Base-by-base conservation (phyloP, 352 stramenopile species). In the Globisporangium okanoganense region DNA sequence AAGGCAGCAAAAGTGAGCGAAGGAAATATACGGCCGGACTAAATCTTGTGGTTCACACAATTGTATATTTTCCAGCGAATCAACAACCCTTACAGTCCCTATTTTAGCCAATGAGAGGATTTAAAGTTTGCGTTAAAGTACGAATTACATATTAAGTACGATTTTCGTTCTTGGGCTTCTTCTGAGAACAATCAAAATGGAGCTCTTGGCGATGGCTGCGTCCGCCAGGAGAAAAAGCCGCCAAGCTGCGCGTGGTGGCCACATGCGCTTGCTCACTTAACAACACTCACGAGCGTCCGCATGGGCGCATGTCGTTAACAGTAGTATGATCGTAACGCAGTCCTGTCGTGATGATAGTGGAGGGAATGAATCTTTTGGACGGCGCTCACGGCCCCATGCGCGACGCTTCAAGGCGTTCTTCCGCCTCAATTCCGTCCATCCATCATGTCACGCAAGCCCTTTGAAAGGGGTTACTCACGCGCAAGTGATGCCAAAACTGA, bases 31-130 rank as follows among this genome's bases (percentile, higher is more conserved):
- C 20, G 10, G 38, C 18, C 53, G 12, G 5, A 25, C 47, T 22
- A 20, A 57, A 48, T 63, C 57, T 64, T 58, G 58, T 64, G 57
- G 57, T 51, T 16, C 9, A 33, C 48, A 54, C 47, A 52, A 52
- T 22, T 6, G 2, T 2, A 6, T 18, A n/a, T 14, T 59, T 40
- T 51, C n/a, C 22, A 50, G 45, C 45, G 45, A 51, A 33, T 51
- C 22, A 5, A 12, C n/a, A 22, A 33, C 9, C 4, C 12, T 20
- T 2, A 12, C n/a, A n/a, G n/a, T n/a, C n/a, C n/a, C n/a, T n/a
- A n/a, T 51, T 51, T 51, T 27, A 35, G 18, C 47, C 47, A 52
- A 35, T 52, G 20, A 5, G 10, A 13, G 3, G 24, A 1, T 0
- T 8, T 6, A 5, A 20, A 36, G 10, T 16, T 3, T 25, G 8